A percentile compares a stretch with the other conserved stretches of the same genome.
Conservation (phyloP, 1,284 basidiomycete genomes). For the Naganishia sp. region DNA sequence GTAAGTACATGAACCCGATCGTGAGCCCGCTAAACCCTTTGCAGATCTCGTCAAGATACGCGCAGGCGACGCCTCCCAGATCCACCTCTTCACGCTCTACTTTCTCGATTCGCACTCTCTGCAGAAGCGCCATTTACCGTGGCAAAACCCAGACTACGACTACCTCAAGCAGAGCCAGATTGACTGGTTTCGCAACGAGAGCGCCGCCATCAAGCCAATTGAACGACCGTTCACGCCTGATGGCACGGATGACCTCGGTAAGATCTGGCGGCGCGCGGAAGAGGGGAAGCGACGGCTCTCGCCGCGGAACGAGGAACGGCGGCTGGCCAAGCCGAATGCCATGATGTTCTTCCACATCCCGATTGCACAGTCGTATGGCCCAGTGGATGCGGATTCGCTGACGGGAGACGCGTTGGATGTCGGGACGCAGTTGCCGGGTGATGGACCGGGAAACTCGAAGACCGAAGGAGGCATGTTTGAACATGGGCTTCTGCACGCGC, state of each 20-base stretch:
- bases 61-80: slow-evolving; percentile 67
- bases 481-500: slow-evolving; percentile 69
- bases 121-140: slow-evolving; percentile 58
- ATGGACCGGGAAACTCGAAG: slow-evolving; percentile 63
- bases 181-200: slow-evolving; percentile 82
- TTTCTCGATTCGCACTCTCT: slow-evolving; percentile 89
- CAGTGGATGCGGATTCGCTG: slow-evolving; percentile 55
- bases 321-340: slow-evolving; percentile 83
- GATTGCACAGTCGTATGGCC: slow-evolving; percentile 60
- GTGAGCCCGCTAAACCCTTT: background rate
- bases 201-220: slow-evolving; percentile 67
- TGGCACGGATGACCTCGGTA: slow-evolving; percentile 65
- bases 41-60: slow-evolving; percentile 50
- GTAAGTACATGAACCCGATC: slow-evolving; percentile 47
- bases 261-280: slow-evolving; percentile 57
- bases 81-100: slow-evolving; percentile 83
- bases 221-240: slow-evolving; percentile 79
- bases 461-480: slow-evolving; percentile 77
- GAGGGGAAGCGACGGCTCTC: slow-evolving; percentile 15
- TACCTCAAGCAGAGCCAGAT: slow-evolving; percentile 75
- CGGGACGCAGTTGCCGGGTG: slow-evolving; percentile 64
- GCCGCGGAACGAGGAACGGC: slow-evolving; percentile 51
- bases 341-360: slow-evolving; percentile 96
- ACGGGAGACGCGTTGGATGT: slow-evolving; percentile 66
- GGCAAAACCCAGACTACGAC: slow-evolving; percentile 63